Evolutionary conservation across 768 basidiomycete genomes (phyloP).

Genomic region (Lentinula aciculospora): DNA sequence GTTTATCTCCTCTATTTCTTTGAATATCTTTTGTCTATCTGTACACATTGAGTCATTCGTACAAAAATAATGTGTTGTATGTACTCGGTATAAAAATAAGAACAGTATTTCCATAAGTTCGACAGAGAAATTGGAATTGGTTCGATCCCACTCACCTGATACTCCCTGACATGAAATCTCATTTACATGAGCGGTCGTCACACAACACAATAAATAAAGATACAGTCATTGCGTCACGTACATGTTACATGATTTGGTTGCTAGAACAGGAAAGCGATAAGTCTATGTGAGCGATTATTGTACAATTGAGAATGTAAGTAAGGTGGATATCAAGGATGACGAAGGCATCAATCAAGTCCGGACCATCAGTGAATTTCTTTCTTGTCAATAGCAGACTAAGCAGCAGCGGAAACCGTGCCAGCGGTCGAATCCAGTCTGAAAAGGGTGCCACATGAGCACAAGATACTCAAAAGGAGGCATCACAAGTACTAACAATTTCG

Average conservation of each 20-base stretch:
- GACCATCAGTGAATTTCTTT: neutral
- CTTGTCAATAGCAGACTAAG: neutral
- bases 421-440: conserved; percentile 3
- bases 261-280: conserved; percentile 1
- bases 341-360: neutral
- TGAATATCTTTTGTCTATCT: too few relatives aligned
- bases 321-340: too few relatives aligned
- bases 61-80: too few relatives aligned
- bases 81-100: too few relatives aligned
- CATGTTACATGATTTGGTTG: neutral
- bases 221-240: neutral
- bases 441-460: neutral
- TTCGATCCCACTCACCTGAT: too few relatives aligned
- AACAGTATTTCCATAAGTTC: too few relatives aligned
- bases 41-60: too few relatives aligned
- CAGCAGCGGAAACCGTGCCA: conserved; percentile 5
- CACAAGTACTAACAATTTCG: neutral
- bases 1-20: too few relatives aligned
- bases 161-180: too few relatives aligned
- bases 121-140: too few relatives aligned
- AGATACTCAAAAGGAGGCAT: neutral
- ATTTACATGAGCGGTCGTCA: too few relatives aligned
- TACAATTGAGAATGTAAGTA: too few relatives aligned
- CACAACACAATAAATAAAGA: neutral
- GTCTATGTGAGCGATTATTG: neutral